These are phyloP conservation scores for Leishmania tropica DNA, from an alignment of 208 protist species.

Conservation along the genomic window DNA sequence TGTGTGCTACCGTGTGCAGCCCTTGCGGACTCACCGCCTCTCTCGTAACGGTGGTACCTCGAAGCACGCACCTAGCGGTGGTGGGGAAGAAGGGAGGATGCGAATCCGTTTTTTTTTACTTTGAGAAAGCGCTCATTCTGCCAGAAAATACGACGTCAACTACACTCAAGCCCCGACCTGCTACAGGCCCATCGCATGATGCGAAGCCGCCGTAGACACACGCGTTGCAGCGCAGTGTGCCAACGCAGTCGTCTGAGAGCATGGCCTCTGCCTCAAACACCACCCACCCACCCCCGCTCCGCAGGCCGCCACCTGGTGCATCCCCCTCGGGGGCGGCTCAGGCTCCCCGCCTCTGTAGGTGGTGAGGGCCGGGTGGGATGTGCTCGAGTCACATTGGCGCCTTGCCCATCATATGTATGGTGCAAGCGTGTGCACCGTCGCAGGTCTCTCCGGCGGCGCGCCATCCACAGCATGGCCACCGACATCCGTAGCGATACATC, in stretches of 20 bases:
- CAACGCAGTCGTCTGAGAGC: not conserved
- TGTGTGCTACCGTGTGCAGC: not conserved
- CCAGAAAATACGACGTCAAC: not conserved
- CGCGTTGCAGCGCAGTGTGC: not conserved
- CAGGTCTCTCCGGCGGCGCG: not conserved
- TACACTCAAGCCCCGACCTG: not conserved
- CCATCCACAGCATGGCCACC: not conserved
- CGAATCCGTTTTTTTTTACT: not conserved
- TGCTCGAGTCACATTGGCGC: not conserved
- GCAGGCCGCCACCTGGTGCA: not conserved
- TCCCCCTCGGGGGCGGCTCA: not conserved
- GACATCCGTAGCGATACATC: not conserved
- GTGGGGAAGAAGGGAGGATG: not conserved
- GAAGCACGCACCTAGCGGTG: not conserved
- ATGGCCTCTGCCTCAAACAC: not conserved
- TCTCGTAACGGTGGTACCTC: not conserved
- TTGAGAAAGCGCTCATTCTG: not conserved
- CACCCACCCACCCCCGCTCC: not conserved
- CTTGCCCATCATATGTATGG: not conserved
- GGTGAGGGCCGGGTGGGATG: not conserved
- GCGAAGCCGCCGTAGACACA: not conserved
- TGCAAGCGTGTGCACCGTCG: not conserved
- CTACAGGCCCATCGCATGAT: not conserved
- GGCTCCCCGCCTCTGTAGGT: not conserved
- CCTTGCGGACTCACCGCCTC: not conserved